These are phyloP conservation scores for Leersia perrieri DNA, from an alignment of 176 grass and related monocot species.

Conservation along the genomic window DNA sequence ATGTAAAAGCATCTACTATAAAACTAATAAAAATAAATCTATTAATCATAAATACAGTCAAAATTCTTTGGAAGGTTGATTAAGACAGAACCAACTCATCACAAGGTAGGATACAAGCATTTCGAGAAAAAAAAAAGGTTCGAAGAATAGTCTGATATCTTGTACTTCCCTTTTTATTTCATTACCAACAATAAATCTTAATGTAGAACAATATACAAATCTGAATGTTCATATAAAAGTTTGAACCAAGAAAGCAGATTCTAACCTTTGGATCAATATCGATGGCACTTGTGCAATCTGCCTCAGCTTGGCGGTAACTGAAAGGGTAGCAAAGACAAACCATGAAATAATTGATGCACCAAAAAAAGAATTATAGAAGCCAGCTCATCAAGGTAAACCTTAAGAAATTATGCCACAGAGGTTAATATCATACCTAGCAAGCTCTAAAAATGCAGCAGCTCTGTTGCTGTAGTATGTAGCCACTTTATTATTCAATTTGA, in stretches of 20 bases:
- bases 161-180: background rate
- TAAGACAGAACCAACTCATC: background rate
- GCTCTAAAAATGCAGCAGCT: conserved; percentile 89
- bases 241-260: background rate
- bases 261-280: conserved; percentile 90
- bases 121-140: background rate
- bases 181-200: background rate
- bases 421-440: conserved; percentile 48
- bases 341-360: background rate
- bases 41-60: background rate
- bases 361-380: conserved; percentile 8
- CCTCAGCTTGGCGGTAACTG: conserved; percentile 92
- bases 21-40: background rate
- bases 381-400: background rate
- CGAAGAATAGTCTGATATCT: background rate
- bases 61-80: background rate
- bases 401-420: background rate
- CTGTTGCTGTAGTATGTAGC: conserved; percentile 95
- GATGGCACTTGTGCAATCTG: conserved; percentile 87
- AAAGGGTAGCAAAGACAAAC: conserved; percentile 13
- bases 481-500: conserved; percentile 81
- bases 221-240: background rate
- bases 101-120: background rate
- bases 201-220: background rate
- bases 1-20: background rate